phyloP scores from a whole-genome alignment of 192 early-diverging fungal species.

The Coemansia guatemalensis region DNA sequence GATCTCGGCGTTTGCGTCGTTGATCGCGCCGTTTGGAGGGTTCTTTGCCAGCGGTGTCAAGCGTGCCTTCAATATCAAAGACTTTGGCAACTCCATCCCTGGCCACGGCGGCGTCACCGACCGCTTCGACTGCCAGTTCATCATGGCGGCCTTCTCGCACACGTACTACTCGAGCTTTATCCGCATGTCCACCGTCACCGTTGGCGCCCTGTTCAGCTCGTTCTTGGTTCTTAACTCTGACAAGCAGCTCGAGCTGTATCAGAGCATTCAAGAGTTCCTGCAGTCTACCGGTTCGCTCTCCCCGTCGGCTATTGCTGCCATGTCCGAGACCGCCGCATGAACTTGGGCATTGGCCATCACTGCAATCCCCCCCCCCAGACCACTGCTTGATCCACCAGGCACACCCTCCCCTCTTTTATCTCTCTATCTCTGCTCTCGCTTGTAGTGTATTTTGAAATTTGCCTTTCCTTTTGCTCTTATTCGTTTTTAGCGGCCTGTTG shows the following conservation, averaged over 20 bases:
- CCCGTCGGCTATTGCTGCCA: neutral
- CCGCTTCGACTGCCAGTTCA: constrained; percentile 97
- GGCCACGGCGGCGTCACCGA: constrained; percentile 98
- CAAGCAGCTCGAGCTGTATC: constrained; percentile 47
- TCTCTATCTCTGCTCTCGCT: neutral
- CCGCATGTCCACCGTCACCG: constrained; percentile 58
- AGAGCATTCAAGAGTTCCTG: constrained; percentile 57
- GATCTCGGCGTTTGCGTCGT: constrained; percentile 87
- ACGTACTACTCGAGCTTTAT: constrained; percentile 90
- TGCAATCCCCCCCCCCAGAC: neutral
- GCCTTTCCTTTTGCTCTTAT: neutral
- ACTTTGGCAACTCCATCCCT: constrained; percentile 95
- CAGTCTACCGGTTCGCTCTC: constrained; percentile 28
- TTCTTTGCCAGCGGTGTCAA: constrained; percentile 98
- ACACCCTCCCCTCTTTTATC: neutral
- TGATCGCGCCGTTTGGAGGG: constrained; percentile 97
- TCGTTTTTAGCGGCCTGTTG: neutral
- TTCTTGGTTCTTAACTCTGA: constrained; percentile 40
- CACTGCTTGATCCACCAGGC: neutral
- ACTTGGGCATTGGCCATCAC: neutral
- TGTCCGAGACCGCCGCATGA: neutral
- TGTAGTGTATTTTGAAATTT: constrained; percentile 6
- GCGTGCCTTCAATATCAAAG: constrained; percentile 96
- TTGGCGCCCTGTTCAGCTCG: constrained; percentile 43
- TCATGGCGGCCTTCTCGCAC: constrained; percentile 93